phyloP scores from a whole-genome alignment of 2,329 filamentous ascomycete species.

The Diaporthe batatas region DNA sequence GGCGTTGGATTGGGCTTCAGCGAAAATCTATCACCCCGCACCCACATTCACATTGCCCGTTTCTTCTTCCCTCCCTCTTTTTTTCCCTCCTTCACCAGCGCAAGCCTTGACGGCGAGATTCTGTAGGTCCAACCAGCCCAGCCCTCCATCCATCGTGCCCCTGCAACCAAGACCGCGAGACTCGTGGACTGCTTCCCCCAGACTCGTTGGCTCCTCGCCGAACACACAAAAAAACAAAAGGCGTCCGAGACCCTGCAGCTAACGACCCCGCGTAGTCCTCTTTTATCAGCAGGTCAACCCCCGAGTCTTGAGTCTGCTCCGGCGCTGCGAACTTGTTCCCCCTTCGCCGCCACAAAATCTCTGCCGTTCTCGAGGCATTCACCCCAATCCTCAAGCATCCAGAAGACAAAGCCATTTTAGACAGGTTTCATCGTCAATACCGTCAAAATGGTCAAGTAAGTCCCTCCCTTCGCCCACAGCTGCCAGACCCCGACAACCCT shows the following conservation, averaged over 20 bases:
- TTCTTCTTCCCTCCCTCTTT: conserved; percentile 39
- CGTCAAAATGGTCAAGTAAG: conserved; percentile 99
- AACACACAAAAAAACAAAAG: not conserved
- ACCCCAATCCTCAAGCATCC: conserved; percentile 36
- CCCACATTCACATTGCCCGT: conserved; percentile 41
- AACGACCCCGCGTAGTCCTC: conserved; percentile 41
- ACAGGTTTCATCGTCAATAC: conserved; percentile 66
- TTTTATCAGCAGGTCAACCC: conserved; percentile 41
- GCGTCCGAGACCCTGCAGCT: conserved; percentile 24
- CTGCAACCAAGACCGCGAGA: not conserved
- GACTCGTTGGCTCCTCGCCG: conserved; percentile 20
- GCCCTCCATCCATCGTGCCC: not conserved
- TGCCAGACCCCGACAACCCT: not conserved
- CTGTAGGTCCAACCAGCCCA: conserved; percentile 36
- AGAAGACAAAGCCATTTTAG: conserved; percentile 48
- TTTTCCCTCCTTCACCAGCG: conserved; percentile 41
- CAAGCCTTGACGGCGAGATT: conserved; percentile 43
- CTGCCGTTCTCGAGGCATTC: conserved; percentile 43
- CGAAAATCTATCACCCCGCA: conserved; percentile 40
- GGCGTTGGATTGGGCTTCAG: conserved; percentile 39
- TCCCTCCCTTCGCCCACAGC: conserved; percentile 51
- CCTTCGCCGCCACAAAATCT: conserved; percentile 36
- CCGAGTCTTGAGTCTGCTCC: conserved; percentile 38
- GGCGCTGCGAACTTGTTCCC: conserved; percentile 38
- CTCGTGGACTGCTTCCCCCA: not conserved